These are phyloP conservation scores for Piedraia hortae DNA, from an alignment of 2,329 filamentous ascomycete species.

Conservation along the genomic window DNA sequence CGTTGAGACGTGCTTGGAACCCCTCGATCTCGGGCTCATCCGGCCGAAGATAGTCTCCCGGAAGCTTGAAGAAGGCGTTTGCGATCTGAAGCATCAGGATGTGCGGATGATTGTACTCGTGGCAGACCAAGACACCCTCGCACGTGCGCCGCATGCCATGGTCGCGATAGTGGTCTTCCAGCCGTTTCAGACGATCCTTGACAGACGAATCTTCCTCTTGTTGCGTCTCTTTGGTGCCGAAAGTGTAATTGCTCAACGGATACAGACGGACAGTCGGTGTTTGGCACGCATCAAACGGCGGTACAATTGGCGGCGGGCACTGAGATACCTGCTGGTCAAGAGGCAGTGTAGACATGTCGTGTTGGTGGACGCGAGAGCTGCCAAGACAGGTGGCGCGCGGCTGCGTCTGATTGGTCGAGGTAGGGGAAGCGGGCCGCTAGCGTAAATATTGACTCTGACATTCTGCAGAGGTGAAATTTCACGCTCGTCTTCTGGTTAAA, in stretches of 20 bases:
- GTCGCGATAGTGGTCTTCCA: constrained; percentile 81
- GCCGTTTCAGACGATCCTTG: constrained; percentile 63
- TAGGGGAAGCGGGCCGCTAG: too few species aligned
- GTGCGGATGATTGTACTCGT: constrained; percentile 96
- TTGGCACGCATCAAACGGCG: constrained; percentile 69
- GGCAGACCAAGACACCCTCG: constrained; percentile 89
- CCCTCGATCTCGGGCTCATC: constrained; percentile 78
- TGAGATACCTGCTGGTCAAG: constrained; percentile 7
- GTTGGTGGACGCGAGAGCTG: too few species aligned
- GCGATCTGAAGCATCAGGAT: constrained; percentile 98
- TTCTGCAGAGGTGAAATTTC: too few species aligned
- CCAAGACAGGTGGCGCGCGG: too few species aligned
- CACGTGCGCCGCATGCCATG: constrained; percentile 95
- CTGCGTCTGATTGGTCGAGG: too few species aligned
- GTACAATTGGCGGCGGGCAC: constrained; percentile 5
- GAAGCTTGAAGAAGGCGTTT: constrained; percentile 97
- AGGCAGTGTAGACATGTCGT: constrained; percentile 11
- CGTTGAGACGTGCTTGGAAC: constrained; percentile 84
- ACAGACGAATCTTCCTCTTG: constrained; percentile 95
- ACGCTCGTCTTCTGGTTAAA: too few species aligned
- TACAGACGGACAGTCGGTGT: constrained; percentile 39
- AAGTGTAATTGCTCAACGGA: constrained; percentile 93
- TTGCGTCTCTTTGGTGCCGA: constrained; percentile 93
- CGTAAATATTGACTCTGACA: too few species aligned
- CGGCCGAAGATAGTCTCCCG: constrained; percentile 68